A percentile compares a stretch with the other conserved stretches of the same genome.
Conservation (phyloP, 441 rosid species). For the Populus hybrid region DNA sequence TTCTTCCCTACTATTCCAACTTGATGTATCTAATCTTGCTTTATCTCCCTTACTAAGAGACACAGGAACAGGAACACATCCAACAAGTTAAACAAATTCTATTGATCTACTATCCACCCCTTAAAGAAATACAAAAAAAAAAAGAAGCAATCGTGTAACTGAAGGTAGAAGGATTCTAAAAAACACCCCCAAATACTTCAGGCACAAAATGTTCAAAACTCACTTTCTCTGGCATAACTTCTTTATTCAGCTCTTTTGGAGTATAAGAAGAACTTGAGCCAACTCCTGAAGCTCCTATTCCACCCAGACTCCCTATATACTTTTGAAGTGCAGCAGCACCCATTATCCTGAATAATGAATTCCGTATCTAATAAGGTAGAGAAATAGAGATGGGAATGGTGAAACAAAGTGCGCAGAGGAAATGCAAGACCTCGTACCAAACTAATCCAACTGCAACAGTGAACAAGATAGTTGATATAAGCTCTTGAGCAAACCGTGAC, state of each 20-base stretch:
- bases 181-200: background rate
- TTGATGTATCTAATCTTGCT: background rate
- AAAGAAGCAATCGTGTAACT: background rate
- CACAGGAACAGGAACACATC: background rate
- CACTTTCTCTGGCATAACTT: conserved; percentile 94
- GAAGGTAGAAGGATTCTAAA: background rate
- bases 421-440: conserved; percentile 51
- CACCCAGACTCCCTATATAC: conserved; percentile 90
- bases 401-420: background rate
- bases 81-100: background rate
- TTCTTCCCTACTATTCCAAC: background rate
- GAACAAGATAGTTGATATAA: conserved; percentile 81
- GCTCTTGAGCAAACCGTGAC: conserved; percentile 82
- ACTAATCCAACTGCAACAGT: conserved; percentile 76
- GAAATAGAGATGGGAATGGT: background rate
- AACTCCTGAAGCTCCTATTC: conserved; percentile 96
- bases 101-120: background rate
- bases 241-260: conserved; percentile 90
- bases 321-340: conserved; percentile 93
- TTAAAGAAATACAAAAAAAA: background rate
- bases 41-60: background rate
- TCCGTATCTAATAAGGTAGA: background rate
- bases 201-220: background rate
- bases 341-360: conserved; percentile 61
- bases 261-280: conserved; percentile 93